A percentile compares a stretch with the other conserved stretches of the same genome.
Conservation (phyloP, 306 rosid genomes). For the Prunus dulcis region DNA sequence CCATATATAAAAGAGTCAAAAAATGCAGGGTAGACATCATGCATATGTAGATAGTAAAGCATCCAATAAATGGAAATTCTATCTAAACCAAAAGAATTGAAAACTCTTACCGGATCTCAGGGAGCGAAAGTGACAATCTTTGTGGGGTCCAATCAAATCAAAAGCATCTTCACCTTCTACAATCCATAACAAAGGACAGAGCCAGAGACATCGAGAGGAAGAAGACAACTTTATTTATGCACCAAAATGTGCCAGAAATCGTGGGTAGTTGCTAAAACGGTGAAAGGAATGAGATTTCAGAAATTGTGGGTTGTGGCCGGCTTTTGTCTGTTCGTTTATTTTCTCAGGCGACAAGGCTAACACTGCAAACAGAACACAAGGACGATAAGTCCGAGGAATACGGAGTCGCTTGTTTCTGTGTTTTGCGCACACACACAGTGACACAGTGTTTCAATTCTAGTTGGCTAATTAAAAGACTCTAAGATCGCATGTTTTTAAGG, state of each 20-base stretch:
- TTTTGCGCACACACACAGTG: neutral
- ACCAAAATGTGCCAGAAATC: neutral
- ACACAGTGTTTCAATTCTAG: neutral
- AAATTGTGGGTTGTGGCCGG: neutral
- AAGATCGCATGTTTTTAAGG: slow-evolving; percentile 13
- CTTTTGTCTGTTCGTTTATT: neutral
- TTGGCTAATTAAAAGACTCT: neutral
- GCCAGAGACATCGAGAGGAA: neutral
- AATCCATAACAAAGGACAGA: neutral
- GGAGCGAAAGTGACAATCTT: slow-evolving; percentile 10
- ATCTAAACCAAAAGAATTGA: slow-evolving; percentile 5
- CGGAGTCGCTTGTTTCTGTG: slow-evolving; percentile 18
- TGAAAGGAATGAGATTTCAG: slow-evolving; percentile 6
- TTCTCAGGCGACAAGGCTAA: neutral
- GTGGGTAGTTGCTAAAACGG: slow-evolving; percentile 3
- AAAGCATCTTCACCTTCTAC: slow-evolving; percentile 9
- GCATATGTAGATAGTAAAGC: too few relatives aligned
- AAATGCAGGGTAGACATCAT: neutral
- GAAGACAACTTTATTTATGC: neutral
- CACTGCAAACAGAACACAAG: neutral
- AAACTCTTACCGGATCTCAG: slow-evolving; percentile 35
- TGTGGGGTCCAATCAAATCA: slow-evolving; percentile 18
- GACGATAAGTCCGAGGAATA: slow-evolving; percentile 37
- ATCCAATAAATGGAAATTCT: neutral
- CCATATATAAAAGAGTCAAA: slow-evolving; percentile 5